Base-by-base conservation (phyloP, 1,284 basidiomycete genomes). In the Ceratobasidium sp. region DNA sequence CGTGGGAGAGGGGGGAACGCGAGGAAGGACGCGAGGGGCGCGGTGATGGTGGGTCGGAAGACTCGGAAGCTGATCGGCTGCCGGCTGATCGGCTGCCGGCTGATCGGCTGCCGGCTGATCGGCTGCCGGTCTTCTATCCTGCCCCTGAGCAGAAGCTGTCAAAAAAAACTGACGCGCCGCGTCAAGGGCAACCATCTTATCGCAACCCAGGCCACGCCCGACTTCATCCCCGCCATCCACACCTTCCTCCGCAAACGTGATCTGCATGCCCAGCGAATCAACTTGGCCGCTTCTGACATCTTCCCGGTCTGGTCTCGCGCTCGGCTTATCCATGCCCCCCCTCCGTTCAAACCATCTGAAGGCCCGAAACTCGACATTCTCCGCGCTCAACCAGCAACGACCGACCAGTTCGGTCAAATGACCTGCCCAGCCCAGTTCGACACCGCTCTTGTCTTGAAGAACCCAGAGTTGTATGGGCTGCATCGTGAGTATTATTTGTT, bases 261-360 rank as follows among this genome's bases (percentile, higher is more conserved):
- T 7, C 60, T n/a, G 6, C 7, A n/a, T 20, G 44, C 62, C 8
- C 62, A 16, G 2, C 18, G n/a, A 44, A 60, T 23, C 41, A n/a
- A 33, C 27, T 30, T 16, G 35, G 33, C 52, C 30, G n/a, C 12
- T 14, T 33, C 66, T 44, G n/a, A 46, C 16, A 6, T 67, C 46
- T n/a, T 18, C 16, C 16, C 33, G 57, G n/a, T 65, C 12, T 70
- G 68, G 71, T 46, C 41, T 23, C 57, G 59, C 18, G 57, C 33
- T 38, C 60, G 60, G 2, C 71, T 74, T 3, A 5, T 74, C 14
- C 60, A 74, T 27, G 1, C 50, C 1, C 71, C 71, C 18, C 52
- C 73, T 20, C 73, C 64, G 4, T 67, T 57, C 52, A 76, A 76
- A 12, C 64, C 62, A 0, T 55, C 62, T 12, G 52, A 76, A 46